Percentiles rank a stretch among this genome's conserved stretches.
Conservation (phyloP, 768 basidiomycete genomes). For the Mrakia blollopis region DNA sequence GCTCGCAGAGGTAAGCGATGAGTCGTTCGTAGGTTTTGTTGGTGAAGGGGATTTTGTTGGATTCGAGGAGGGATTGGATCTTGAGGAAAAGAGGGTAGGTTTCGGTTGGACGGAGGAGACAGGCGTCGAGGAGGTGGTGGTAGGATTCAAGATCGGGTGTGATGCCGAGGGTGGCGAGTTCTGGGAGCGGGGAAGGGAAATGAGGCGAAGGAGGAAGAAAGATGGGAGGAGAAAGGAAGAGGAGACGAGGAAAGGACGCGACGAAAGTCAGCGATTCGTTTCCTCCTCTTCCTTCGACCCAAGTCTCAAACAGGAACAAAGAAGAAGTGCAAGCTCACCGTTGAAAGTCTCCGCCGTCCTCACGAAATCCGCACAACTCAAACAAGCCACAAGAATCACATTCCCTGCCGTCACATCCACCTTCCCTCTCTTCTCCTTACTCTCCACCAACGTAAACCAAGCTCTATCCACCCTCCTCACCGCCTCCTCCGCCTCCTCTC, state of each 20-base stretch:
- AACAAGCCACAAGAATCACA: constrained; percentile 23
- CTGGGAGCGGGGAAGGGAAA: background rate
- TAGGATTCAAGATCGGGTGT: constrained; percentile 28
- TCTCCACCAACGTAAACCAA: constrained; percentile 25
- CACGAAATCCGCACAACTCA: constrained; percentile 24
- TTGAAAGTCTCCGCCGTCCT: constrained; percentile 31
- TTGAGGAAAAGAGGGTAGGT: constrained; percentile 13
- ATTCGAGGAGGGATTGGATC: background rate
- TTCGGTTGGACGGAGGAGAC: constrained; percentile 18
- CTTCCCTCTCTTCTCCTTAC: constrained; percentile 18
- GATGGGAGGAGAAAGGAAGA: background rate
- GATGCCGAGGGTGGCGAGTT: constrained; percentile 8
- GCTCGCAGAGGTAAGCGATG: constrained; percentile 27
- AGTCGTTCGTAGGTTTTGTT: constrained; percentile 23
- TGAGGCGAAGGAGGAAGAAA: background rate
- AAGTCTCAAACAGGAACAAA: background rate
- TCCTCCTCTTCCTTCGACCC: background rate
- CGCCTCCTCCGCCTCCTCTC: constrained; percentile 1
- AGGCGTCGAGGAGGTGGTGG: constrained; percentile 29
- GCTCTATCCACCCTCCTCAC: constrained; percentile 21
- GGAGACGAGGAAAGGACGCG: background rate
- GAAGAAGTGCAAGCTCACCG: background rate
- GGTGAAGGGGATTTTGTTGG: constrained; percentile 9
- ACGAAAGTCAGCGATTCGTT: background rate
- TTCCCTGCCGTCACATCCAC: constrained; percentile 25